phyloP scores from a whole-genome alignment of 352 stramenopile species.

The Globisporangium radiosum region DNA sequence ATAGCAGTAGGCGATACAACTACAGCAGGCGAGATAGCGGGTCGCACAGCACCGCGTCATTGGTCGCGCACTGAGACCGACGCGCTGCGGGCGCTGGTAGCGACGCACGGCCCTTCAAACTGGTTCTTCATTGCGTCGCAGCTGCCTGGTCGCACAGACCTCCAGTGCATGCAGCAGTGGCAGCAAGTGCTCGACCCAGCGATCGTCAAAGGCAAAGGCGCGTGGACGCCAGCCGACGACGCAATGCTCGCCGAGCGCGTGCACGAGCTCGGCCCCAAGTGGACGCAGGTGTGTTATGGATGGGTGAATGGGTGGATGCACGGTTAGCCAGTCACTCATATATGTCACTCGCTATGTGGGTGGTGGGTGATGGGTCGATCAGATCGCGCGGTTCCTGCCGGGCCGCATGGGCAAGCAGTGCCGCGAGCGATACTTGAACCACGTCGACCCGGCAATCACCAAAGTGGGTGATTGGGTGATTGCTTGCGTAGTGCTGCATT shows the following conservation, averaged over 20 bases:
- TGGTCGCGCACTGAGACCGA: conserved; percentile 24
- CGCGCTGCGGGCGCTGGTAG: conserved; percentile 28
- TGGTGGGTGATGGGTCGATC: too few species aligned
- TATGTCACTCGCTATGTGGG: neutral
- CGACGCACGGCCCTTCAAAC: conserved; percentile 40
- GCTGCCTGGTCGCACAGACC: conserved; percentile 50
- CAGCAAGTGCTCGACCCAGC: conserved; percentile 40
- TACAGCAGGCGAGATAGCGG: neutral
- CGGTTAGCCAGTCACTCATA: neutral
- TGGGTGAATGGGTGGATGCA: neutral
- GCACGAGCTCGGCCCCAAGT: conserved; percentile 35
- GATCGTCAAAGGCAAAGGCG: conserved; percentile 52
- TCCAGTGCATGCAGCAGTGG: conserved; percentile 80
- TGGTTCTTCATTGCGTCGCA: conserved; percentile 78
- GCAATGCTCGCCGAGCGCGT: conserved; percentile 33
- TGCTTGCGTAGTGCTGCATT: too few species aligned
- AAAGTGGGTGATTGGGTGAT: conserved; percentile 19
- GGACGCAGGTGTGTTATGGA: conserved; percentile 40
- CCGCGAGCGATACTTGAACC: conserved; percentile 63
- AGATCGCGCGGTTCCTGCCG: conserved; percentile 55
- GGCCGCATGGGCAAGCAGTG: conserved; percentile 64
- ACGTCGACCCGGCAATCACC: conserved; percentile 38
- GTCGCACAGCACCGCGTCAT: conserved; percentile 6
- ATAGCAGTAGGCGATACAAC: neutral
- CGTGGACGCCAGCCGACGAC: conserved; percentile 51